Conservation (phyloP, 1,139 yeast genomes). For the Kodamaea plutei region DNA sequence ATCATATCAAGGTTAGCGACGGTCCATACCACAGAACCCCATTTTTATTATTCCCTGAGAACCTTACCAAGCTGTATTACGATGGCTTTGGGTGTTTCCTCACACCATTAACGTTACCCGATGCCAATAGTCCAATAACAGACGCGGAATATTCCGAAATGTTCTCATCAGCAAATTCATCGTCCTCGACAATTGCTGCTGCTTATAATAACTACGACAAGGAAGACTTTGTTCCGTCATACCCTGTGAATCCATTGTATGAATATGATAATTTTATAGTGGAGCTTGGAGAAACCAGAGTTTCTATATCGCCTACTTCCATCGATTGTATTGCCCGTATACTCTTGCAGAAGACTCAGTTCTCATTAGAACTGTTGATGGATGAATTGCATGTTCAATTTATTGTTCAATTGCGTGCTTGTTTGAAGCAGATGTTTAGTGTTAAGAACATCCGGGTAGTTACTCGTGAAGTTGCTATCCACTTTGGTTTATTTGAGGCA, state of each 20-base stretch:
- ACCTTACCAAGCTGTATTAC: conserved; percentile 42
- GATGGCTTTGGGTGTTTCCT: conserved; percentile 49
- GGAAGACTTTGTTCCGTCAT: conserved; percentile 42
- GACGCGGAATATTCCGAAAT: conserved; percentile 1
- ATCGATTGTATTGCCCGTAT: conserved; percentile 26
- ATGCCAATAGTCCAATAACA: conserved; percentile 53
- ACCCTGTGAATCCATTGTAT: conserved; percentile 35
- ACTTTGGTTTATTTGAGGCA: conserved; percentile 37
- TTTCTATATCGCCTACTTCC: conserved; percentile 36
- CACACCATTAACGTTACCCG: conserved; percentile 64
- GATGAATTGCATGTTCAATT: conserved; percentile 67
- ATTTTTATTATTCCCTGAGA: conserved; percentile 54
- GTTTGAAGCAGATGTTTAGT: conserved; percentile 33
- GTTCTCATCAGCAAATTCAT: neutral
- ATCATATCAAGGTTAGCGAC: conserved; percentile 67
- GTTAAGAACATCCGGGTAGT: conserved; percentile 49
- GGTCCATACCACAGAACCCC: conserved; percentile 80
- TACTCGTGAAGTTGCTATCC: conserved; percentile 44
- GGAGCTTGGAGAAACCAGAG: conserved; percentile 45
- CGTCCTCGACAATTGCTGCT: neutral
- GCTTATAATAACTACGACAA: conserved; percentile 32
- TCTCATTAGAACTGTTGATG: conserved; percentile 45
- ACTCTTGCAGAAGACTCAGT: conserved; percentile 31
- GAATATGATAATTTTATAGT: conserved; percentile 55
- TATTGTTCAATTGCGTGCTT: conserved; percentile 37